Evolutionary conservation across 495 filamentous ascomycete genomes (phyloP).

Genomic region (Neurospora sp.): DNA sequence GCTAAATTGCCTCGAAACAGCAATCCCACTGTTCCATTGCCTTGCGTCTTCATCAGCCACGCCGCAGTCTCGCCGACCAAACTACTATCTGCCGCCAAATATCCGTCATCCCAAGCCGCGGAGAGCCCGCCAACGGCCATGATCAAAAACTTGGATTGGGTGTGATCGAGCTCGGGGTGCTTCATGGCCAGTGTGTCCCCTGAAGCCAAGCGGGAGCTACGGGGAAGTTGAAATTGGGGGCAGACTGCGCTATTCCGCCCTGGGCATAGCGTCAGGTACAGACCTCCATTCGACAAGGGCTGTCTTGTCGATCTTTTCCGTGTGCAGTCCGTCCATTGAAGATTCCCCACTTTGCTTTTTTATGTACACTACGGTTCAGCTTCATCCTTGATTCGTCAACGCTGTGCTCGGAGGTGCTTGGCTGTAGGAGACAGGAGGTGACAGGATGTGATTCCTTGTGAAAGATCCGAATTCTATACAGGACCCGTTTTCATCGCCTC

Average conservation of each 20-base stretch:
- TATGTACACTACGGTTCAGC: neutral
- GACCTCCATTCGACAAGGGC: neutral
- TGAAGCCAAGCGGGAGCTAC: neutral
- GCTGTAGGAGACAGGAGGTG: neutral
- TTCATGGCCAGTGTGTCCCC: neutral
- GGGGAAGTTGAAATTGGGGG: neutral
- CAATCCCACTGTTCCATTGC: neutral
- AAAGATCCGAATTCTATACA: neutral
- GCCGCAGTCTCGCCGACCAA: neutral
- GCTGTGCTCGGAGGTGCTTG: neutral
- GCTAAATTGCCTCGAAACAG: neutral
- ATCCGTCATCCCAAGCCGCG: neutral
- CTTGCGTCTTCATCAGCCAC: neutral
- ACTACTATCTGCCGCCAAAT: neutral
- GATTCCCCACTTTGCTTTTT: neutral
- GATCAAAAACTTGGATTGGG: neutral
- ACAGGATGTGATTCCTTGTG: neutral
- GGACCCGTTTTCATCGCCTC: neutral
- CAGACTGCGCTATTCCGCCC: neutral
- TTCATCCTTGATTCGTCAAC: neutral
- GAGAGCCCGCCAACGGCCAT: neutral
- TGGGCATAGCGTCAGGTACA: slow-evolving; percentile 1
- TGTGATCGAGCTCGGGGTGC: neutral
- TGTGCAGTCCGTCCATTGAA: neutral
- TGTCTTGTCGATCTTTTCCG: slow-evolving; percentile 9